Conservation (phyloP, 2,329 filamentous ascomycete species). For the Claviceps purpurea region DNA sequence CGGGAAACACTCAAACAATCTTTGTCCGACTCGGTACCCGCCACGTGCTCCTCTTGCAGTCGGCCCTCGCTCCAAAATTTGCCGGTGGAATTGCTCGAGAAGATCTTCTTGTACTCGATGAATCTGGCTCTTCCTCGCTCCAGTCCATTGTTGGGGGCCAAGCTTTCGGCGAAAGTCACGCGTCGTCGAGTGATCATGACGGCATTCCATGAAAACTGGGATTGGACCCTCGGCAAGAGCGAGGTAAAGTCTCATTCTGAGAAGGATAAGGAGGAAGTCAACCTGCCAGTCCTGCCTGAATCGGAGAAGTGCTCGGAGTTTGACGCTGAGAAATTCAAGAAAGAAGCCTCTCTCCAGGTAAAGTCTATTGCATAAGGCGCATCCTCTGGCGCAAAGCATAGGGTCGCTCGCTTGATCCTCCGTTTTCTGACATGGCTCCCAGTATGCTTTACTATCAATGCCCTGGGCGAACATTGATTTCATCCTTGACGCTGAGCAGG, state of each 20-base stretch:
- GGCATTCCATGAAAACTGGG: slow-evolving; percentile 26
- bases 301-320: background rate
- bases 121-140: slow-evolving; percentile 34
- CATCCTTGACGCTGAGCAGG: slow-evolving; percentile 33
- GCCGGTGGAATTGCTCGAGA: slow-evolving; percentile 40
- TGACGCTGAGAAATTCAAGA: slow-evolving; percentile 9
- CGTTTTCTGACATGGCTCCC: background rate
- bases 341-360: slow-evolving; percentile 32
- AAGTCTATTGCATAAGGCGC: slow-evolving; percentile 6
- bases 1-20: slow-evolving; percentile 29
- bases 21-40: slow-evolving; percentile 13
- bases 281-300: too few relatives aligned
- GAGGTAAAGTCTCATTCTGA: background rate
- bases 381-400: background rate
- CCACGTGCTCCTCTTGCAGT: slow-evolving; percentile 13
- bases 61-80: slow-evolving; percentile 22
- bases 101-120: slow-evolving; percentile 35
- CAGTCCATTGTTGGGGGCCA: slow-evolving; percentile 29
- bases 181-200: slow-evolving; percentile 23
- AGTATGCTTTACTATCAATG: slow-evolving; percentile 31
- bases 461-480: slow-evolving; percentile 31
- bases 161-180: slow-evolving; percentile 29
- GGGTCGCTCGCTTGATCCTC: background rate
- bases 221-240: slow-evolving; percentile 20
- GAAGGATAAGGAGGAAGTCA: too few relatives aligned